A percentile compares a stretch with the other conserved stretches of the same genome.
Conservation (phyloP, 2,329 filamentous ascomycete species). For the Neoarthrinium moseri region DNA sequence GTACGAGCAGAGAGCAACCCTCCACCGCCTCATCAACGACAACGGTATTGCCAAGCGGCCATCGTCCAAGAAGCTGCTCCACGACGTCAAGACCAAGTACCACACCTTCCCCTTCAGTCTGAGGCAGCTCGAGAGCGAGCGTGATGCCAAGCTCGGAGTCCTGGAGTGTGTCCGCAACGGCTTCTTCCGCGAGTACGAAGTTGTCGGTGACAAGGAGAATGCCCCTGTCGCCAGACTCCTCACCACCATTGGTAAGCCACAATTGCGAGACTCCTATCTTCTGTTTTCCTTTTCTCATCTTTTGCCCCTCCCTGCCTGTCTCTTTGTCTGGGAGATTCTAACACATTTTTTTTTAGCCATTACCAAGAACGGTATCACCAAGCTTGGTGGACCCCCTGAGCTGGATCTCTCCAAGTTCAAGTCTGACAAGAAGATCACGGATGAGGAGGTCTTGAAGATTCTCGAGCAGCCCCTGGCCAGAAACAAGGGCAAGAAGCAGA, state of each 20-base stretch:
- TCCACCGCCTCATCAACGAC: conserved; percentile 88
- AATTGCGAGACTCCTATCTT: no score
- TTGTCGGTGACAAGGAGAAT: conserved; percentile 89
- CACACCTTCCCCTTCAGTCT: conserved; percentile 97
- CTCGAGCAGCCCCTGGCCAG: conserved; percentile 84
- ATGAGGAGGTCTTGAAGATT: conserved; percentile 93
- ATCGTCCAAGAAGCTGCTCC: conserved; percentile 87
- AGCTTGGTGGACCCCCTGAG: conserved; percentile 73
- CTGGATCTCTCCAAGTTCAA: conserved; percentile 81
- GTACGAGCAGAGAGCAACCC: conserved; percentile 80
- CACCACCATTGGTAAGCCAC: conserved; percentile 82
- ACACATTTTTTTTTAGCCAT: conserved; percentile 66
- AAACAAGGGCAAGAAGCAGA: conserved; percentile 91
- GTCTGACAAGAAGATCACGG: conserved; percentile 96
- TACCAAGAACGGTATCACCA: conserved; percentile 94
- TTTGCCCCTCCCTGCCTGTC: no score
- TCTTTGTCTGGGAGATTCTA: no score
- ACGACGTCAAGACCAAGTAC: conserved; percentile 96
- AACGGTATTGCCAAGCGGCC: conserved; percentile 93
- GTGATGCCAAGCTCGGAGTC: conserved; percentile 90
- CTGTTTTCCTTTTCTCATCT: no score
- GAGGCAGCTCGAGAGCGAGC: conserved; percentile 94
- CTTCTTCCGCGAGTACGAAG: conserved; percentile 93
- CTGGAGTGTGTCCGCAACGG: conserved; percentile 93
- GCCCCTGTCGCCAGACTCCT: conserved; percentile 82